Base-by-base conservation (phyloP, 1,284 basidiomycete genomes). In the Ceratorhiza oryzae-sativae region DNA sequence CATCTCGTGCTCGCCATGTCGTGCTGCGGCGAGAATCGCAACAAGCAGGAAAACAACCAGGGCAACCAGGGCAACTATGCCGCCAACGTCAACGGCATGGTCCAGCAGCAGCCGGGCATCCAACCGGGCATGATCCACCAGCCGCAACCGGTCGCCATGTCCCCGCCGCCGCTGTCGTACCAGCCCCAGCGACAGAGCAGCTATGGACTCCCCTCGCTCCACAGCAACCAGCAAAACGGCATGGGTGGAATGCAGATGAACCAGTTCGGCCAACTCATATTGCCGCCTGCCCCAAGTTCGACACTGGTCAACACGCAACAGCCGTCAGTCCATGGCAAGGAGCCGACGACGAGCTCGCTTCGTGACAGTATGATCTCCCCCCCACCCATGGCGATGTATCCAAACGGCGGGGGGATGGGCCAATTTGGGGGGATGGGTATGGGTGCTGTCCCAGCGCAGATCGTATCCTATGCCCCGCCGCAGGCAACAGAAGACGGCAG, bases 401-500 rank as follows among this genome's bases (percentile, higher is more conserved):
- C 46, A 9, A 41, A 23, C 9, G 53, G 53, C 12, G 63, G 49
- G 1, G 32, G 18, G 51, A 55, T 68, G 63, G n/a, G 10, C 25
- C 48, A 42, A n/a, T 20, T 30, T 8, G 62, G 62, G 5, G n/a
- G 51, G 27, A 39, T 30, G 56, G 56, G 56, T 13, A 67, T 68
- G 51, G 27, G 49, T 25, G 46, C 23, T 61, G 27, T 12, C 9
- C 10, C 23, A 4, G 20, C 49, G 49, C 49, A 51, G 49, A 51
- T 51, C 18, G 49, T 49, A 20, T 49, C 46, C 15, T 49, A 63
- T 51, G 15, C 53, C 49, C 39, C 18, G n/a, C 51, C 39, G 51
- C 36, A 51, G 15, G 46, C 53, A 25, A 23, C 71, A 3, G 77
- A 79, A 39, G 76, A 79, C 59, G 78, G 77, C 45, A 75, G 87